Evolutionary conservation across 768 basidiomycete genomes (phyloP).

Genomic region (Boletus huronensis): DNA sequence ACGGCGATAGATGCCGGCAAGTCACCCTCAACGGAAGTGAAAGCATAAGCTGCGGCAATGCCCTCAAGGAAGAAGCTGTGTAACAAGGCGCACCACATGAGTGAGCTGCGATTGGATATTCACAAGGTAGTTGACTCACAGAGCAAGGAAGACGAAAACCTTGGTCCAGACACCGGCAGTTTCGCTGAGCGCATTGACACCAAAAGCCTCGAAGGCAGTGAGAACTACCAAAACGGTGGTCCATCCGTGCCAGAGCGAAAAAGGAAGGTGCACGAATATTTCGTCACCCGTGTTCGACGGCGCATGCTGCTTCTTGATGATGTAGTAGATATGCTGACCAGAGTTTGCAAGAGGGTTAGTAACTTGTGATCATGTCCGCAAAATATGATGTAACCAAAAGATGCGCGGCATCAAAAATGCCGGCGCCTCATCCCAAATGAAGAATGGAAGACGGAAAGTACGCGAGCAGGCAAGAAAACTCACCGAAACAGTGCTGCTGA

Average conservation of each 20-base stretch:
- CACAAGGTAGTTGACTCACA: constrained; percentile 46
- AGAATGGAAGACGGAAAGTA: constrained; percentile 11
- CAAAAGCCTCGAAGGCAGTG: constrained; percentile 86
- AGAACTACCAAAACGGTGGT: constrained; percentile 79
- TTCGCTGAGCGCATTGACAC: constrained; percentile 63
- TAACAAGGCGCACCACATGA: constrained; percentile 2
- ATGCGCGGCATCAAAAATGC: constrained; percentile 1
- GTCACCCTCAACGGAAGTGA: constrained; percentile 87
- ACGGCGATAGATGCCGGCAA: constrained; percentile 90
- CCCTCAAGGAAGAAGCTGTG: constrained; percentile 85
- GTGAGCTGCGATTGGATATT: background rate
- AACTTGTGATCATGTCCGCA: constrained; percentile 7
- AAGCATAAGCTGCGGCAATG: constrained; percentile 91
- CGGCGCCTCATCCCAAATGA: constrained; percentile 7
- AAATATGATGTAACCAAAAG: constrained; percentile 1
- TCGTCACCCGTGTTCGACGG: constrained; percentile 69
- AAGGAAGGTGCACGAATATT: constrained; percentile 90
- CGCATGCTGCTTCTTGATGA: constrained; percentile 83
- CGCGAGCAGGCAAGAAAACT: constrained; percentile 7
- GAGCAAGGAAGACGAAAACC: constrained; percentile 88
- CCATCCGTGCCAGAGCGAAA: constrained; percentile 95
- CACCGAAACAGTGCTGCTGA: constrained; percentile 66
- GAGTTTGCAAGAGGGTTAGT: constrained; percentile 10
- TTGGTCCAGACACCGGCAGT: constrained; percentile 86
- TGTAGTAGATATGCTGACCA: constrained; percentile 82